Conservation (phyloP, 2,329 filamentous ascomycete genomes). For the Penicillium expansum region DNA sequence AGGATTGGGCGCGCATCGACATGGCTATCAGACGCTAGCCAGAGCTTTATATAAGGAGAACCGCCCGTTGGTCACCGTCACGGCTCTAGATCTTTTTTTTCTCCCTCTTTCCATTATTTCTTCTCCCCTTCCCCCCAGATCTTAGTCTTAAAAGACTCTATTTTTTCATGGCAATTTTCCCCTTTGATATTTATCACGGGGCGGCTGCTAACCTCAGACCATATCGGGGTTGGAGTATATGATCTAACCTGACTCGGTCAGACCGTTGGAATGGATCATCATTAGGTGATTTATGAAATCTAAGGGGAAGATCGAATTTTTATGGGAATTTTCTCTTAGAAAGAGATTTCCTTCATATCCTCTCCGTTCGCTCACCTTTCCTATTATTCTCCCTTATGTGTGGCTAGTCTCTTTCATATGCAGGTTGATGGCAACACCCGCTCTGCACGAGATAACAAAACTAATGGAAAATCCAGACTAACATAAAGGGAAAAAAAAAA, state of each 20-base stretch:
- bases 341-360: background rate
- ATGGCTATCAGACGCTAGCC: constrained; percentile 27
- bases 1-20: constrained; percentile 23
- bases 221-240: constrained; percentile 19
- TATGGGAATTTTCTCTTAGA: background rate
- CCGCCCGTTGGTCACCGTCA: constrained; percentile 18
- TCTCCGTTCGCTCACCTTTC: background rate
- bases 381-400: background rate
- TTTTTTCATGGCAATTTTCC: background rate
- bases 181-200: background rate
- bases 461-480: background rate
- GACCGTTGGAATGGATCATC: constrained; percentile 29
- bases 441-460: constrained; percentile 12
- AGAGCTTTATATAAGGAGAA: constrained; percentile 27
- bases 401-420: constrained; percentile 3
- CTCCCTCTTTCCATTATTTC: background rate
- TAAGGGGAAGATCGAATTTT: background rate
- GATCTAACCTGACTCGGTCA: constrained; percentile 27
- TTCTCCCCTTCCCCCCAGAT: background rate
- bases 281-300: constrained; percentile 7
- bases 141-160: background rate
- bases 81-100: constrained; percentile 9
- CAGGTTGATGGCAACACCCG: constrained; percentile 8
- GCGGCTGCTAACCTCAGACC: background rate
- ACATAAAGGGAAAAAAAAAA: background rate